Conservation (phyloP, 495 filamentous ascomycete genomes). For the Tuber magnatum region DNA sequence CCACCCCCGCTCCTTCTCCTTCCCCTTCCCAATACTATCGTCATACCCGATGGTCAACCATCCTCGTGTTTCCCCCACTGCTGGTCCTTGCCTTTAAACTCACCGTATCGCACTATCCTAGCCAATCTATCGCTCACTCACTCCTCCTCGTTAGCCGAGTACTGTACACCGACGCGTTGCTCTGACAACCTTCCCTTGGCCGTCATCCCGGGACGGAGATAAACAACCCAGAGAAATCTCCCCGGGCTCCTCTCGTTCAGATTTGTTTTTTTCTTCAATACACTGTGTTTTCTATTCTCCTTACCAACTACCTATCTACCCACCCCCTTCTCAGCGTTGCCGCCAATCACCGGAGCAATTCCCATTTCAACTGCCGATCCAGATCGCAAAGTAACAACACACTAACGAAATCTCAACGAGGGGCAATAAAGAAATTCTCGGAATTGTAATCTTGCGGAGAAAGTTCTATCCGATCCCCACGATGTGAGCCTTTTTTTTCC, state of each 20-base stretch:
- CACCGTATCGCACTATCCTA: background rate
- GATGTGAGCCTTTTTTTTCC: background rate
- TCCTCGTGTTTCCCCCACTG: background rate
- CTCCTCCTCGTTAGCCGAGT: background rate
- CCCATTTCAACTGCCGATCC: background rate
- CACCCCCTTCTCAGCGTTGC: background rate
- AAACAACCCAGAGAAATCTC: background rate
- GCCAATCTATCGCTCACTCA: background rate
- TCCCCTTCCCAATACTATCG: background rate
- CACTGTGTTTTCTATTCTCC: background rate
- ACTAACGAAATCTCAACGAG: background rate
- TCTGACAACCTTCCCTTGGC: background rate
- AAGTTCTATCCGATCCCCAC: background rate
- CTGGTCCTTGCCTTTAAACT: background rate
- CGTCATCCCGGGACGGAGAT: background rate
- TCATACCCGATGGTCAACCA: background rate
- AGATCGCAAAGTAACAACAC: background rate
- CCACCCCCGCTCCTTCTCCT: background rate
- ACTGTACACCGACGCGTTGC: background rate
- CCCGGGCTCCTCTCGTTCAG: background rate
- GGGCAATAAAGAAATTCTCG: background rate
- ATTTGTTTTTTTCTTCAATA: background rate
- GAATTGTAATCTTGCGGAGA: background rate
- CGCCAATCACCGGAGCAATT: background rate
- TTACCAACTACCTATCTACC: background rate